A percentile compares a stretch with the other conserved stretches of the same genome.
Conservation (phyloP, 2,329 filamentous ascomycete genomes). For the Pseudopithomyces chartarum region DNA sequence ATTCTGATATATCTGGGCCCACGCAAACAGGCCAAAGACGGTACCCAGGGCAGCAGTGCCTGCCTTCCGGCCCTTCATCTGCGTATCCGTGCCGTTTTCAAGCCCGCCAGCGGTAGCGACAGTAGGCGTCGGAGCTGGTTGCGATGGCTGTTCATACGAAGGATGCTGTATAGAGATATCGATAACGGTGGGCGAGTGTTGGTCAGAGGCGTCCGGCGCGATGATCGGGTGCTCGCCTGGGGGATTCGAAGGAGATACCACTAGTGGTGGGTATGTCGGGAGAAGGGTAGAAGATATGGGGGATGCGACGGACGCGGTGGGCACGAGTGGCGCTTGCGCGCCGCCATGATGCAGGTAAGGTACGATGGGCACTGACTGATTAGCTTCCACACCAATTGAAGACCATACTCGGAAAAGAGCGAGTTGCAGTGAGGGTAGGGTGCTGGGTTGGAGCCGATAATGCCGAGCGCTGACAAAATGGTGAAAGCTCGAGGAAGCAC, state of each 20-base stretch:
- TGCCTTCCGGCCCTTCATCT: conserved; percentile 44
- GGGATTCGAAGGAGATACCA: conserved; percentile 20
- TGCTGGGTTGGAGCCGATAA: conserved; percentile 23
- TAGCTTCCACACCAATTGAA: conserved; percentile 27
- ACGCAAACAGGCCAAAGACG: conserved; percentile 42
- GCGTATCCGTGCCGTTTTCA: conserved; percentile 23
- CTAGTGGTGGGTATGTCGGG: conserved; percentile 31
- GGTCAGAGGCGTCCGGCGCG: conserved; percentile 36
- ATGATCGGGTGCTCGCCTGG: conserved; percentile 18
- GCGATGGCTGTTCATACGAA: conserved; percentile 27
- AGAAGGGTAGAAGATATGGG: conserved; percentile 27
- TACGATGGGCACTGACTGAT: conserved; percentile 41
- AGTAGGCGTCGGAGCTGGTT: conserved; percentile 20
- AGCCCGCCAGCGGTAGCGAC: conserved; percentile 18
- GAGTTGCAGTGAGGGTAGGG: conserved; percentile 7
- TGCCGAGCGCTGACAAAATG: conserved; percentile 36
- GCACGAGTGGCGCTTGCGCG: conserved; percentile 38
- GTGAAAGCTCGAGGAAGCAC: conserved; percentile 22
- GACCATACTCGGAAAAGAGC: conserved; percentile 10
- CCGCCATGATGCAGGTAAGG: conserved; percentile 42
- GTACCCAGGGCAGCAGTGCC: conserved; percentile 41
- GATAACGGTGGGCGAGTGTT: conserved; percentile 28
- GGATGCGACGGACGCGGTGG: conserved; percentile 28
- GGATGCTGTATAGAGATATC: conserved; percentile 32
- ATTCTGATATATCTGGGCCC: conserved; percentile 45